Evolutionary conservation across 2,329 filamentous ascomycete genomes (phyloP).

Genomic region (Colletotrichum viniferum): DNA sequence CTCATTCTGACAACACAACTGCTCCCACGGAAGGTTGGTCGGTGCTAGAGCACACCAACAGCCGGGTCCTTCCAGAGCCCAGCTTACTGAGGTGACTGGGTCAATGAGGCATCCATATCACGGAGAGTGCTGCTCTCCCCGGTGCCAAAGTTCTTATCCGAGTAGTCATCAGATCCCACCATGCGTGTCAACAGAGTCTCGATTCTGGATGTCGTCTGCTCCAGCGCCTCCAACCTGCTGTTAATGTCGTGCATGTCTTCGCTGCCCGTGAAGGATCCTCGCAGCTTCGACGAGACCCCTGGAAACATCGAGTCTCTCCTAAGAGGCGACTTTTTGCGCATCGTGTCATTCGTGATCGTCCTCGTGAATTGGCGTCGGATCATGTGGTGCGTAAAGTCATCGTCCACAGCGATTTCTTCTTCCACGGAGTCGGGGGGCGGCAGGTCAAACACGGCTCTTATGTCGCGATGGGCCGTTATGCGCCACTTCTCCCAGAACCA

Average conservation of each 20-base stretch:
- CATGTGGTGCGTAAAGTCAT: conserved; percentile 61
- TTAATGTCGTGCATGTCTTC: conserved; percentile 50
- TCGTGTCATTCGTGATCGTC: conserved; percentile 43
- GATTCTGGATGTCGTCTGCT: conserved; percentile 53
- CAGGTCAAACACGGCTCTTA: conserved; percentile 75
- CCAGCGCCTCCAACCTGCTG: conserved; percentile 51
- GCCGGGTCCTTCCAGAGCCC: background rate
- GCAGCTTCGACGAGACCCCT: conserved; percentile 54
- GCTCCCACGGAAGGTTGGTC: background rate
- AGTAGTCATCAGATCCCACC: conserved; percentile 27
- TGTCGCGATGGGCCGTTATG: conserved; percentile 73
- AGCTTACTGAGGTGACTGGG: conserved; percentile 31
- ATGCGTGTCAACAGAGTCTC: conserved; percentile 50
- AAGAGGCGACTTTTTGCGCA: conserved; percentile 35
- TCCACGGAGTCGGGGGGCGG: conserved; percentile 67
- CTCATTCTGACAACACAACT: background rate
- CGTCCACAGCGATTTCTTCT: conserved; percentile 62
- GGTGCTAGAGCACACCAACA: background rate
- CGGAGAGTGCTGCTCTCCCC: conserved; percentile 30
- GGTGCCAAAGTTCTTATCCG: conserved; percentile 29
- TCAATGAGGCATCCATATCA: conserved; percentile 29
- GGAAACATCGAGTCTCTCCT: conserved; percentile 64
- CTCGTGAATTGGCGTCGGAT: conserved; percentile 62
- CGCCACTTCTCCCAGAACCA: conserved; percentile 71
- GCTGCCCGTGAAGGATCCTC: conserved; percentile 51